Evolutionary conservation across 1,284 basidiomycete species (phyloP).

Genomic region (Boletus smithii): DNA sequence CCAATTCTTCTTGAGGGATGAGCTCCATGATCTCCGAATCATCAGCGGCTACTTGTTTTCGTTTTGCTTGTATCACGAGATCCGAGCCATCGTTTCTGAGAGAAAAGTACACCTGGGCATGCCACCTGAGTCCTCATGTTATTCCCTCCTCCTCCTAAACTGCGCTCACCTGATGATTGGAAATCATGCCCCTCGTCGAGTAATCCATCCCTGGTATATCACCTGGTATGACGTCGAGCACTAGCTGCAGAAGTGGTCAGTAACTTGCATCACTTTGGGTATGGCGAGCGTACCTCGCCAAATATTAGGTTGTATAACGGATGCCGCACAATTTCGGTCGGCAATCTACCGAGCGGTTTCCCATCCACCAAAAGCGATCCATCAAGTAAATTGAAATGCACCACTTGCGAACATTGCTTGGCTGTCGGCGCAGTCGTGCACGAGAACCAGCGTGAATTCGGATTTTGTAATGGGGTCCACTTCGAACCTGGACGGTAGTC

Average conservation of each 20-base stretch:
- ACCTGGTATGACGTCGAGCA: slow-evolving; percentile 37
- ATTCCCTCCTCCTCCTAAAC: neutral
- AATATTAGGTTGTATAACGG: slow-evolving; percentile 35
- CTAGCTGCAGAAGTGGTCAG: slow-evolving; percentile 25
- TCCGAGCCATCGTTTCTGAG: too few species aligned
- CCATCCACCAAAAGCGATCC: slow-evolving; percentile 27
- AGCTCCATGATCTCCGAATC: neutral
- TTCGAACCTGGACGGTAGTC: neutral
- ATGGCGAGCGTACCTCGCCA: slow-evolving; percentile 24
- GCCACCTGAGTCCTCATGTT: neutral
- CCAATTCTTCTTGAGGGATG: neutral
- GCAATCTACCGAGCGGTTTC: slow-evolving; percentile 38
- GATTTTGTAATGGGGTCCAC: neutral
- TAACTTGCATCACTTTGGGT: neutral
- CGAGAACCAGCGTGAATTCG: too few species aligned
- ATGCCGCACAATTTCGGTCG: slow-evolving; percentile 33
- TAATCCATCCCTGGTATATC: slow-evolving; percentile 38
- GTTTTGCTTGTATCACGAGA: too few species aligned
- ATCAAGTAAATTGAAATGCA: neutral
- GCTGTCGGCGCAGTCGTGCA: slow-evolving; percentile 32
- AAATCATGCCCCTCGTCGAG: too few species aligned
- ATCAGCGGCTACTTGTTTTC: too few species aligned
- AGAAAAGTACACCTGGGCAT: too few species aligned
- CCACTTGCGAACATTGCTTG: neutral
- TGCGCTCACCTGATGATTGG: slow-evolving; percentile 21